A percentile compares a stretch with the other conserved stretches of the same genome.
phyloP scores from a whole-genome alignment of 768 basidiomycete species.

The Pulveroboletus sp. region DNA sequence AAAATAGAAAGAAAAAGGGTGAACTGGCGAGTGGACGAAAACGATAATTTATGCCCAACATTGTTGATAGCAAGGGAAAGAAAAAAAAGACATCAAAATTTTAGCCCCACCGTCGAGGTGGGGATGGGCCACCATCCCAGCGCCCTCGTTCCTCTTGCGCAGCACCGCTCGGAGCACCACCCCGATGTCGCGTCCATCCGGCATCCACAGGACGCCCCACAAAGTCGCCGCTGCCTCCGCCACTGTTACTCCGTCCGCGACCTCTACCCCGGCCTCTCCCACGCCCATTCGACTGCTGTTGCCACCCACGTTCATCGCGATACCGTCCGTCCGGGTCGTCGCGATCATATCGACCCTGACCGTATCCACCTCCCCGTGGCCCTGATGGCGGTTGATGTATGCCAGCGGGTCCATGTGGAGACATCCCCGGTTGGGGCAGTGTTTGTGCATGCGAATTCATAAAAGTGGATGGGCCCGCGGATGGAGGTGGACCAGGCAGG shows the following conservation, averaged over 20 bases:
- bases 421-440: conserved; percentile 25
- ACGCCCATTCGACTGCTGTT: conserved; percentile 28
- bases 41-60: conserved; percentile 26
- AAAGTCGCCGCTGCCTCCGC: conserved; percentile 19
- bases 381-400: conserved; percentile 26
- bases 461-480: conserved; percentile 12
- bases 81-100: background rate
- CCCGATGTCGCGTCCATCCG: conserved; percentile 30
- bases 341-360: conserved; percentile 27
- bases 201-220: conserved; percentile 45
- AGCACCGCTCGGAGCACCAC: conserved; percentile 25
- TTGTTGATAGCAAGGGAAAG: background rate
- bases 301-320: conserved; percentile 33
- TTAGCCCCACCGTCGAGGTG: conserved; percentile 27
- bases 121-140: conserved; percentile 26
- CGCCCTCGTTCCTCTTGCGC: conserved; percentile 22
- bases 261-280: conserved; percentile 33
- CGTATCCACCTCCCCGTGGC: conserved; percentile 27
- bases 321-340: conserved; percentile 22
- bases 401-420: conserved; percentile 9
- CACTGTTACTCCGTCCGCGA: conserved; percentile 18
- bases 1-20: background rate
- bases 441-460: conserved; percentile 16
- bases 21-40: background rate
- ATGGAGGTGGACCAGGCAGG: conserved; percentile 4